A percentile compares a stretch with the other conserved stretches of the same genome.
Conservation (phyloP, 2,329 filamentous ascomycete species). For the Colletotrichum aenigma region DNA sequence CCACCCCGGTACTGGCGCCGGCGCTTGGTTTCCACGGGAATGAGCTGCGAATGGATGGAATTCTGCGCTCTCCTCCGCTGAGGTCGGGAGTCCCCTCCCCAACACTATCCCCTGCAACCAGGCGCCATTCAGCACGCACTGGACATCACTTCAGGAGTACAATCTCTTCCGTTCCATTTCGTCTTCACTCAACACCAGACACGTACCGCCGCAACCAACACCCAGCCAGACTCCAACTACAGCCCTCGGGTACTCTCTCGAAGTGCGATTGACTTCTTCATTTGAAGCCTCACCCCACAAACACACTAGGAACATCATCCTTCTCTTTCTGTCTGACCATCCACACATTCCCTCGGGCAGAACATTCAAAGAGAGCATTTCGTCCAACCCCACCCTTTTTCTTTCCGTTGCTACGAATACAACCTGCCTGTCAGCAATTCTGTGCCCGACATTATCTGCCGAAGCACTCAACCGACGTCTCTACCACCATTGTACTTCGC, state of each 20-base stretch:
- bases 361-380: not conserved
- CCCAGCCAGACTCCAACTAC: not conserved
- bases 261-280: not conserved
- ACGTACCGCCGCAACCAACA: not conserved
- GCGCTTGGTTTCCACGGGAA: slow-evolving; percentile 15
- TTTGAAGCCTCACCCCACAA: not conserved
- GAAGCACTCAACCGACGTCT: not conserved
- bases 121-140: not conserved
- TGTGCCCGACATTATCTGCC: not conserved
- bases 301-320: not conserved
- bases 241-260: not conserved
- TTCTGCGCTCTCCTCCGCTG: not conserved
- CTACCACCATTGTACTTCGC: not conserved
- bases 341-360: not conserved
- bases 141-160: not conserved
- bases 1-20: not conserved
- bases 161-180: not conserved
- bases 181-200: not conserved
- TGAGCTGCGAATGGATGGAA: not conserved
- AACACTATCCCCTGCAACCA: not conserved
- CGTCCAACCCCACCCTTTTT: not conserved
- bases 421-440: not conserved
- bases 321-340: not conserved
- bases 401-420: not conserved
- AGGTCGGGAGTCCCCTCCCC: not conserved